phyloP scores from a whole-genome alignment of 1,139 yeast genomes.

The Pneumocystis jirovecii region DNA sequence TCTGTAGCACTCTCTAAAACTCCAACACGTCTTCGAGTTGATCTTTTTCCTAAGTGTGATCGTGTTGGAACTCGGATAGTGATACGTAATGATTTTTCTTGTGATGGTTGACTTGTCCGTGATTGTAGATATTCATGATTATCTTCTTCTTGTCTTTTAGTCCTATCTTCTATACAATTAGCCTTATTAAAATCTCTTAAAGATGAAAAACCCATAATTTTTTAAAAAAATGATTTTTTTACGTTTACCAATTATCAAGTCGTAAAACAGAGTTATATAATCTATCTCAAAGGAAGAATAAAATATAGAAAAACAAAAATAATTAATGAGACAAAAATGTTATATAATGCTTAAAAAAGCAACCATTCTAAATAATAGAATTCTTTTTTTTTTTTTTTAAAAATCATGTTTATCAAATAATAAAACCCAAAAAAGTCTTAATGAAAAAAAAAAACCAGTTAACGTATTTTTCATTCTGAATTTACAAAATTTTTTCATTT shows the following conservation, averaged over 20 bases:
- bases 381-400: too few species aligned
- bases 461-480: too few species aligned
- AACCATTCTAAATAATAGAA: too few species aligned
- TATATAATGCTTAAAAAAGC: too few species aligned
- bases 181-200: background rate
- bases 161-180: background rate
- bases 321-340: too few species aligned
- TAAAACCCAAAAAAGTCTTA: too few species aligned
- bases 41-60: background rate
- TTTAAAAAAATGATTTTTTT: background rate
- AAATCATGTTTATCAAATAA: too few species aligned
- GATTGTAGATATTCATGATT: background rate
- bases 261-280: too few species aligned
- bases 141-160: background rate
- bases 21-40: constrained; percentile 3
- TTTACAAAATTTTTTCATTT: too few species aligned
- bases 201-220: background rate
- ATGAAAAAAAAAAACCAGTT: too few species aligned
- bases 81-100: background rate
- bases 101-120: background rate
- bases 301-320: too few species aligned
- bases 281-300: too few species aligned
- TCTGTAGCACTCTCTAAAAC: constrained; percentile 18
- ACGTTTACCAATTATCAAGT: background rate
- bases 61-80: background rate